Evolutionary conservation across 2,329 filamentous ascomycete genomes (phyloP).

Genomic region (Plectosphaerella plurivora): DNA sequence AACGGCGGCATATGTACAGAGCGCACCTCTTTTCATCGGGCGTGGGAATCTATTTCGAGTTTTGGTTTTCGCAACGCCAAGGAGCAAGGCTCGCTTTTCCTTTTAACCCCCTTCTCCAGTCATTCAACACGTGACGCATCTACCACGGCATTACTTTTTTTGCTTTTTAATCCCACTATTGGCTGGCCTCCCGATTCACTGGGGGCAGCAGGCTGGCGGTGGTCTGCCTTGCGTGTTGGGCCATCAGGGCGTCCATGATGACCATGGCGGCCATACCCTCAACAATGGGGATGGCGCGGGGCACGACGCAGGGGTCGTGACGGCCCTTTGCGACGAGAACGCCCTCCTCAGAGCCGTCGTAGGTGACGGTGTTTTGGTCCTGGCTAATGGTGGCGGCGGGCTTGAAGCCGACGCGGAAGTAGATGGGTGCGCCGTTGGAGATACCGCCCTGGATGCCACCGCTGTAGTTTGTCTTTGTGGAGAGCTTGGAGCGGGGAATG

Average conservation of each 20-base stretch:
- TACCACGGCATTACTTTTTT: background rate
- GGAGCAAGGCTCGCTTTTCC: no score
- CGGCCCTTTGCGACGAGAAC: conserved; percentile 85
- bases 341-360: conserved; percentile 67
- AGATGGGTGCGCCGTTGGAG: conserved; percentile 87
- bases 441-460: conserved; percentile 96
- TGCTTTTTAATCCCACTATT: background rate
- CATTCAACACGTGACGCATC: no score
- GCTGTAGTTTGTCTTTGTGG: conserved; percentile 90
- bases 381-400: conserved; percentile 89
- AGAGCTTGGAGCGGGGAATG: conserved; percentile 56
- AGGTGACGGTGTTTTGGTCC: conserved; percentile 78
- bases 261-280: conserved; percentile 89
- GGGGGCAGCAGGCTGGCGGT: conserved; percentile 11
- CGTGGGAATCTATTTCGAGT: no score
- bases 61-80: no score
- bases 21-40: no score
- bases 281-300: conserved; percentile 80
- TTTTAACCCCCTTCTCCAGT: no score
- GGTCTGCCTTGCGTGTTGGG: conserved; percentile 62
- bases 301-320: conserved; percentile 91
- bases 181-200: background rate
- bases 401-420: conserved; percentile 95
- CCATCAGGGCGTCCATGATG: conserved; percentile 80
- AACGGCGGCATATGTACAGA: background rate